Base-by-base conservation (phyloP, 2,329 filamentous ascomycete genomes). In the Neoascochyta sp. region DNA sequence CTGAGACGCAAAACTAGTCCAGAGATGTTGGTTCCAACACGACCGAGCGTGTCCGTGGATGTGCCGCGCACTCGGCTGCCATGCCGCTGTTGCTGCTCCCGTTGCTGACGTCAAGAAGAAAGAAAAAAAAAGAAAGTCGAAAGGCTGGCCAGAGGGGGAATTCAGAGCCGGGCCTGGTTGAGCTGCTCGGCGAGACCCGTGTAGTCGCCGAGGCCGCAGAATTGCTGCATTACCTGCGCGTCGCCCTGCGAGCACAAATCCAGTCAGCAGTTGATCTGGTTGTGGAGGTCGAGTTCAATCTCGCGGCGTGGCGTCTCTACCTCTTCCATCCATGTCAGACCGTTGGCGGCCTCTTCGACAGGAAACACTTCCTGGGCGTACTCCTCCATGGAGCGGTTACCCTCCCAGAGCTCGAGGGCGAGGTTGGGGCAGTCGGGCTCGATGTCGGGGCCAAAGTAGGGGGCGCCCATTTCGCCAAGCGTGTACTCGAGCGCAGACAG, bases 351-450 rank as follows among this genome's bases (percentile, higher is more conserved):
- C 66, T 98, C 92, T 63, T 98, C 92, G 9, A 95, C 75, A 0
- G 87, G 86, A 52, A 96, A 96, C 16, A 93, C 88, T 60, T 96
- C 92, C 27, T 85, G 75, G 1, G 90, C 90, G 60, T 96, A 98
- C 64, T 96, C 92, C 58, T 95, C 88, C 47, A 96, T 75, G 16
- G 86, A 85, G 32, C 92, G 75, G 46, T 87, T 87, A 4, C 88
- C 92, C 57, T 94, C 86, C 92, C 92, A 96, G 14, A 98, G 68
- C 48, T 83, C 75, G 40, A 90, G 70, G 1, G 89, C 86, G 46
- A 87, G 80, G 7, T 75, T 73, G 0, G 88, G 87, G 44, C 84
- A 84, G 43, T 57, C 55, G 20, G 67, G 64, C 37, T 80, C 75
- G 16, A 79, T 70, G 17, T 75, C 73, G 0, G 78, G 76, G 38